phyloP scores from a whole-genome alignment of 495 filamentous ascomycete species.

The Parmelia sp. region DNA sequence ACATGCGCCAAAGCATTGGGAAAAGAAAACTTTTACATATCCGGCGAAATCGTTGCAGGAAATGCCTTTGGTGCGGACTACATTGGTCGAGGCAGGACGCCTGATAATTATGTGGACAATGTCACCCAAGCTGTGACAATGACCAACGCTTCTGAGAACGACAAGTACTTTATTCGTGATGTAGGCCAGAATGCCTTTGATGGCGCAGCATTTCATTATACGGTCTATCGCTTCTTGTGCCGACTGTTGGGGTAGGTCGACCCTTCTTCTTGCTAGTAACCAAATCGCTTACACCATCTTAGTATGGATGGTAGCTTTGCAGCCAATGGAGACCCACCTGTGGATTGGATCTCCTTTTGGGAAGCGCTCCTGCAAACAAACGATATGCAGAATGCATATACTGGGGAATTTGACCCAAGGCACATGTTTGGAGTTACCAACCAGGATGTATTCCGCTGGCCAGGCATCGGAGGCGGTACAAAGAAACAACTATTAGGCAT shows the following conservation, averaged over 20 bases:
- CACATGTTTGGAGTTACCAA: conserved; percentile 48
- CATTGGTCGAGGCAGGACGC: conserved; percentile 58
- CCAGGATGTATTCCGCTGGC: conserved; percentile 51
- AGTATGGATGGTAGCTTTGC: conserved; percentile 44
- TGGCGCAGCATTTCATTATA: conserved; percentile 64
- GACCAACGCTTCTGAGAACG: conserved; percentile 38
- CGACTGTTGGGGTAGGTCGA: conserved; percentile 49
- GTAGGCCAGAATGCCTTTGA: conserved; percentile 54
- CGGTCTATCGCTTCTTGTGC: conserved; percentile 61
- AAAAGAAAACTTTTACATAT: conserved; percentile 59
- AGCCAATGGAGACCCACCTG: conserved; percentile 36
- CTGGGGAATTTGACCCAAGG: conserved; percentile 45
- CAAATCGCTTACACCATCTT: conserved; percentile 29
- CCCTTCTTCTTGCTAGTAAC: not conserved
- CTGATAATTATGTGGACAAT: conserved; percentile 43
- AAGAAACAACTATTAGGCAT: conserved; percentile 40
- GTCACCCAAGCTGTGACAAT: conserved; percentile 43
- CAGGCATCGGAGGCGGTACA: conserved; percentile 43
- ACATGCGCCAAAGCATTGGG: conserved; percentile 50
- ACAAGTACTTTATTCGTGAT: conserved; percentile 52
- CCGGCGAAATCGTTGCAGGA: conserved; percentile 59
- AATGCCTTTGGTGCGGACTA: conserved; percentile 61
- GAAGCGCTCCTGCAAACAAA: conserved; percentile 39
- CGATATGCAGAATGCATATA: conserved; percentile 45
- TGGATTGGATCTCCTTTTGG: conserved; percentile 43